Evolutionary conservation across 1,284 basidiomycete species (phyloP), one percentile per base, ranked within the genome.

Genomic region (Trametes versicolor): DNA sequence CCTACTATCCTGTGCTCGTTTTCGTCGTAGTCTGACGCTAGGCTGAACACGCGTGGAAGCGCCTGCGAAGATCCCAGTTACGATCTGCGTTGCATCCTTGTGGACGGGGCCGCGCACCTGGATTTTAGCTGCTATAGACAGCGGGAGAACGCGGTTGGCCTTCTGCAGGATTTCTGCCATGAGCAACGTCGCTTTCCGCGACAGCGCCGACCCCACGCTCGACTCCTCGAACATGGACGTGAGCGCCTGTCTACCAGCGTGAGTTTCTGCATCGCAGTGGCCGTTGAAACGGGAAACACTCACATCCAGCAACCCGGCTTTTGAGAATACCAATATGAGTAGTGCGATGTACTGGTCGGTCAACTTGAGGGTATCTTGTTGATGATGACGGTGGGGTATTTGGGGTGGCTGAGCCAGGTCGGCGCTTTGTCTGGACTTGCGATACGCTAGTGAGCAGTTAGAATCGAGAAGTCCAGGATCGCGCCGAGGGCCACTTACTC

Each of bases 291-390:
- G 12, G 5, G 37, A 58, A 10, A 29, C n/a, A 76, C 87, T 70
- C 68, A 96, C 95, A 76, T 97, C 95, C 45, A 96, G 80, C 1
- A 99, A 80, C 10, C 97, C 97, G 2, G 94, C 91, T 70, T 97
- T 92, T 17, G 92, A 88, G 65, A 99, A 90, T 5, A 98, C 87
- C 15, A 95, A 83, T 9, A 99, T 84, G 2, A 99, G 81, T n/a
- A 99, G 82, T 0, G 93, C 92, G 50, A 97, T 88, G 75, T 96
- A 99, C 74, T 99, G 97, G 74, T 99, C 96, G 2, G 96, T 92
- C 7, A 99, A 79, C 71, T 93, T 97, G 45, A 96, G 79, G 10
- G 86, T 84, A 68, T 90, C 87, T 45, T 86, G 80, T 8, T 81
- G 77, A 68, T 85, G 85, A 68, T 85, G 85, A 4, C 41, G 15